Conservation (phyloP, 2,329 filamentous ascomycete species). For the Alternaria arbusti region DNA sequence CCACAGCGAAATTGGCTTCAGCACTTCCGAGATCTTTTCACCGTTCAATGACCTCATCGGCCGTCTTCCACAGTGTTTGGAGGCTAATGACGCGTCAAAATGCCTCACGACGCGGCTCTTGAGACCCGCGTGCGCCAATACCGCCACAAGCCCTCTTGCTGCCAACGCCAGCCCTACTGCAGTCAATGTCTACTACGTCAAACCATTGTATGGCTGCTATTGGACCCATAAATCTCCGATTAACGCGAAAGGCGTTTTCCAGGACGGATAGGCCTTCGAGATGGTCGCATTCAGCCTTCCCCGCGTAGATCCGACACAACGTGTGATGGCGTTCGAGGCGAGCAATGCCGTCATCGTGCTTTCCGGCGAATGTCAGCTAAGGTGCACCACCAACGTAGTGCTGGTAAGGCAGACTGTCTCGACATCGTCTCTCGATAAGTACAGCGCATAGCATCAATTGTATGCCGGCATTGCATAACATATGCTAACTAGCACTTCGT, state of each 20-base stretch:
- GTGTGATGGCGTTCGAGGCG: constrained; percentile 8
- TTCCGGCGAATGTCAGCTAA: constrained; percentile 7
- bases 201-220: neutral
- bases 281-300: constrained; percentile 10
- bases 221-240: neutral
- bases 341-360: constrained; percentile 26
- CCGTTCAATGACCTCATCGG: neutral
- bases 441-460: neutral
- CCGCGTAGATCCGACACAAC: constrained; percentile 22
- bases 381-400: neutral
- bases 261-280: constrained; percentile 4
- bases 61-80: neutral
- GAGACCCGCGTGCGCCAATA: neutral
- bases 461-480: neutral
- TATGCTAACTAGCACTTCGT: constrained; percentile 3
- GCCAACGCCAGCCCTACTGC: neutral
- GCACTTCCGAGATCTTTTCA: neutral
- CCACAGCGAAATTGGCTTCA: neutral
- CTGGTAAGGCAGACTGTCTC: neutral
- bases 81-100: neutral
- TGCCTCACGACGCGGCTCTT: neutral
- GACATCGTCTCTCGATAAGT: neutral
- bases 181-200: neutral
- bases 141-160: neutral
- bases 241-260: neutral